phyloP scores from a whole-genome alignment of 108 stramenopile genomes.

The Conticribra guillardii region DNA sequence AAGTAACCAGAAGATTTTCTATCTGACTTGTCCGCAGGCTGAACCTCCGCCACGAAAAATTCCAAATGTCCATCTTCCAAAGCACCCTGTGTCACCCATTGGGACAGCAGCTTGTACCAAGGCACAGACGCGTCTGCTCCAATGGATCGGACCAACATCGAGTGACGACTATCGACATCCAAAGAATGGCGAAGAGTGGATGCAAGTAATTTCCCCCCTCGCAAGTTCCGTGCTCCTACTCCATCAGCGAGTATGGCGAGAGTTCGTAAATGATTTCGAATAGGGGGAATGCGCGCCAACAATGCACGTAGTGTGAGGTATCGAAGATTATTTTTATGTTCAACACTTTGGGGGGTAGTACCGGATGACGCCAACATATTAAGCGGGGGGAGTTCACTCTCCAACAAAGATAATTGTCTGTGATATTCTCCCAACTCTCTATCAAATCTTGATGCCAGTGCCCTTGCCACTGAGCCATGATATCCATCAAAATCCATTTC shows the following conservation, averaged over 20 bases:
- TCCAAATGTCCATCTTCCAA: constrained; percentile 73
- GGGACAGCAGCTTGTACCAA: constrained; percentile 72
- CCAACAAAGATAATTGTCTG: constrained; percentile 67
- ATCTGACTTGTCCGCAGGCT: constrained; percentile 9
- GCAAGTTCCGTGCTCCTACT: constrained; percentile 43
- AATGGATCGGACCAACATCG: constrained; percentile 67
- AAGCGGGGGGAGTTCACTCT: constrained; percentile 55
- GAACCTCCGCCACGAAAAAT: constrained; percentile 75
- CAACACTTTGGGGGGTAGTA: background rate
- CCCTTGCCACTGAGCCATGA: constrained; percentile 69
- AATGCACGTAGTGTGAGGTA: constrained; percentile 72
- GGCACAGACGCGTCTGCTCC: constrained; percentile 64
- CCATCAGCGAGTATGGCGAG: constrained; percentile 85
- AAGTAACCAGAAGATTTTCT: constrained; percentile 45
- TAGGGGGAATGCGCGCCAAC: constrained; percentile 63
- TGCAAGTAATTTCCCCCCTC: constrained; percentile 86
- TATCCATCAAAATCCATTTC: constrained; percentile 46
- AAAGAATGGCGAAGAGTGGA: constrained; percentile 72
- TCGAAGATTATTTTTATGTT: constrained; percentile 1
- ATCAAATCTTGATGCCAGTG: constrained; percentile 74
- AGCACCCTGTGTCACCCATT: constrained; percentile 75
- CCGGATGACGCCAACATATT: background rate
- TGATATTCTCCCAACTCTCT: constrained; percentile 76
- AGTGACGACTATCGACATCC: constrained; percentile 83
- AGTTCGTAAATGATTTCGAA: constrained; percentile 59